Evolutionary conservation across 805 yeast genomes (phyloP).

Genomic region (Wickerhamiella cacticola): DNA sequence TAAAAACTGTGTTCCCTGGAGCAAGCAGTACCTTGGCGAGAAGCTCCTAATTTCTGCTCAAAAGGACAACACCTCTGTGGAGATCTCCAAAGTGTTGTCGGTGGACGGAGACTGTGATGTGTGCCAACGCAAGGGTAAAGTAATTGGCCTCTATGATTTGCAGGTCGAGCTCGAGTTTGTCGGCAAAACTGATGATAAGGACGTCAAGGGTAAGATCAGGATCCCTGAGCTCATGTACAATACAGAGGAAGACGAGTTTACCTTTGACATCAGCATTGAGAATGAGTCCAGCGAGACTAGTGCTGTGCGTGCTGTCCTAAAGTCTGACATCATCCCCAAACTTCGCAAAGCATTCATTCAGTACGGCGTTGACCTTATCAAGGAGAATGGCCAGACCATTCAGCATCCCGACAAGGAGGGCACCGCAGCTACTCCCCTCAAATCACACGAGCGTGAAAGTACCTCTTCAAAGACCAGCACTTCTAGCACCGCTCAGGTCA

Average conservation of each 20-base stretch:
- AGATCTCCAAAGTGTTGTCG: slow-evolving; percentile 38
- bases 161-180: slow-evolving; percentile 47
- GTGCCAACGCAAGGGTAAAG: slow-evolving; percentile 92
- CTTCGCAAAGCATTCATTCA: slow-evolving; percentile 46
- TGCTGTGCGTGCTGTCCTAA: slow-evolving; percentile 40
- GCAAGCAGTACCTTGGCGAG: slow-evolving; percentile 58
- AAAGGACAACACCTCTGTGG: slow-evolving; percentile 25
- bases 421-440: slow-evolving; percentile 6
- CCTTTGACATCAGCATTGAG: slow-evolving; percentile 60
- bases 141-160: slow-evolving; percentile 80
- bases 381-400: slow-evolving; percentile 68
- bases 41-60: slow-evolving; percentile 39
- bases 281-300: slow-evolving; percentile 38
- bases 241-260: slow-evolving; percentile 72
- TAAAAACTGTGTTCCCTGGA: slow-evolving; percentile 91
- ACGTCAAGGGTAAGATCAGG: slow-evolving; percentile 57
- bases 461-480: slow-evolving; percentile 29
- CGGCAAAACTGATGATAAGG: slow-evolving; percentile 35
- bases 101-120: slow-evolving; percentile 96
- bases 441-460: slow-evolving; percentile 13
- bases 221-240: slow-evolving; percentile 94
- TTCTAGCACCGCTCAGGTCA: slow-evolving; percentile 70
- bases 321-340: slow-evolving; percentile 53
- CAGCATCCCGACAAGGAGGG: slow-evolving; percentile 47
- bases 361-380: slow-evolving; percentile 71